Percentiles rank a stretch among this genome's conserved stretches.
These are phyloP conservation scores for Fragosphaeria purpurea DNA, from an alignment of 2,329 filamentous ascomycete genomes.

Conservation along the genomic window DNA sequence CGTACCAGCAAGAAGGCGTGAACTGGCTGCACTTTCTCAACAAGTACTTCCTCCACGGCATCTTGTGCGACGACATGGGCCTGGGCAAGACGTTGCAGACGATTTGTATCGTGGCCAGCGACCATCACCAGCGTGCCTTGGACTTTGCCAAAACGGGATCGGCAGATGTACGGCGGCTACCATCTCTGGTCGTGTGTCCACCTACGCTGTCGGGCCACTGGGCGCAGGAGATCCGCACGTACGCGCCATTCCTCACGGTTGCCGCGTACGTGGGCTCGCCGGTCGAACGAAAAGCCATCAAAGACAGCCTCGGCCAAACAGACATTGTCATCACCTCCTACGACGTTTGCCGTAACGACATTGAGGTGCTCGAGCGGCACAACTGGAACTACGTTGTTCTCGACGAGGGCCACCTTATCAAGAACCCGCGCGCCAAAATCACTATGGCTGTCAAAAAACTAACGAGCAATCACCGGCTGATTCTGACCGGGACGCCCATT, in stretches of 20 bases:
- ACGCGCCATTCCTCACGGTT: conserved; percentile 85
- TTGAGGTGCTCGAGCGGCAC: conserved; percentile 70
- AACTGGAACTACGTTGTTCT: conserved; percentile 95
- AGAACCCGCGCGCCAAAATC: conserved; percentile 96
- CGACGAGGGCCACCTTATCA: conserved; percentile 96
- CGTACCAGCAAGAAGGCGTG: conserved; percentile 96
- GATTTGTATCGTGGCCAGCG: conserved; percentile 93
- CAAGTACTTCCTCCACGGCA: conserved; percentile 93
- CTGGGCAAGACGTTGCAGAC: conserved; percentile 96
- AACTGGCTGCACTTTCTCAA: conserved; percentile 99
- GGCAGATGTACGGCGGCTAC: conserved; percentile 66
- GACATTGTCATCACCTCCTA: conserved; percentile 97
- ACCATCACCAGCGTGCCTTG: conserved; percentile 87
- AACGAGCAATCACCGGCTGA: conserved; percentile 84
- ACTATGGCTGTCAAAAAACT: conserved; percentile 86
- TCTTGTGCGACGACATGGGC: conserved; percentile 98
- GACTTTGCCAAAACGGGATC: conserved; percentile 77
- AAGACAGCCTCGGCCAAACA: conserved; percentile 59
- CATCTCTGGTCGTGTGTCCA: conserved; percentile 90
- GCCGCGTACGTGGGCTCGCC: conserved; percentile 89
- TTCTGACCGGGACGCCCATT: conserved; percentile 92
- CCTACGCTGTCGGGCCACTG: conserved; percentile 95
- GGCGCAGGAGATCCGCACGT: conserved; percentile 95
- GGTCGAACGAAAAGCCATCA: conserved; percentile 62
- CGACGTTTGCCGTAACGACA: conserved; percentile 93